Base-by-base conservation (phyloP, 2,329 filamentous ascomycete species). In the Alternaria rosae region DNA sequence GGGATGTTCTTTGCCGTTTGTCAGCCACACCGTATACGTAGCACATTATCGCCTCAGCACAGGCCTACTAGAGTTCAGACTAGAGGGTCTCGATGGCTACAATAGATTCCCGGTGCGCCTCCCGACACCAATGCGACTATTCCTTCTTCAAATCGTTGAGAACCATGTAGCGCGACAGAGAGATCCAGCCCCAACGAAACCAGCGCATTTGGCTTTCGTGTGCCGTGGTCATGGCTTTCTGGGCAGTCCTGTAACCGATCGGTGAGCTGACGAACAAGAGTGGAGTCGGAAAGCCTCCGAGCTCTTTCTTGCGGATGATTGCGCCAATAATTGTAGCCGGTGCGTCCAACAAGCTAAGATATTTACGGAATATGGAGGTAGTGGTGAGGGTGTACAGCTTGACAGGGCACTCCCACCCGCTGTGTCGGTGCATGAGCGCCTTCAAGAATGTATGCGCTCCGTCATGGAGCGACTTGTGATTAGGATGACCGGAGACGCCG, bases 121-220 rank as follows among this genome's bases (percentile, higher is more conserved):
- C 13, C 28, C 9, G 4, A 38, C n/a, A 54, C 59, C 59, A 73
- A 21, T 70, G 30, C 5, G 66, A 70, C 70, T 84, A 86, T 78
- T 87, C 88, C 72, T 84, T 84, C 74, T 84, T 86, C 80, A 99
- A 77, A 78, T 98, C 94, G 80, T 99, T 99, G 30, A 98, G 87
- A 59, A 93, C 87, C 95, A 99, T 98, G 81, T 98, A 99, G 63
- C 95, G 85, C 73, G 93, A 95, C 59, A 97, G 78, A 0, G 88
- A 86, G 75, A 99, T 97, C 93, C 94, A 99, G 3, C 93, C 92
- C 87, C 93, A 98, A 8, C 95, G 88, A 77, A 98, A 99, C 95
- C 95, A 99, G 38, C 92, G 88, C 95, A 99, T 99, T 85, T 99
- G 95, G 79, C 93, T 97, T 81, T 89, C 85, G 82, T 99, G 95